Conservation (phyloP, 2,329 filamentous ascomycete genomes). For the Clonostachys chloroleuca region DNA sequence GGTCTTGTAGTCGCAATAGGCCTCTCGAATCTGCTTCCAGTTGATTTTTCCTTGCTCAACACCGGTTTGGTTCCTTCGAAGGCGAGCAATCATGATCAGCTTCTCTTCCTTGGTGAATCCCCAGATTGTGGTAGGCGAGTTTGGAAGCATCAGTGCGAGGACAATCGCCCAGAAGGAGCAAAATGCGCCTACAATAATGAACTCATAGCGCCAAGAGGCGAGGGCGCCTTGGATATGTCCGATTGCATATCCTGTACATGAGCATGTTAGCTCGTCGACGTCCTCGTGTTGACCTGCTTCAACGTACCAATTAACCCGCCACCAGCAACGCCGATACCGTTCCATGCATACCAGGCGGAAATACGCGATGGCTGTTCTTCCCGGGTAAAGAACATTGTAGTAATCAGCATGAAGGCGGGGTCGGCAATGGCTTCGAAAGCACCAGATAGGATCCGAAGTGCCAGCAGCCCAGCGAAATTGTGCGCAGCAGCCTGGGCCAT, state of each 20-base stretch:
- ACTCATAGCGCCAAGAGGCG: conserved; percentile 63
- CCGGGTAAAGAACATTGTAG: conserved; percentile 61
- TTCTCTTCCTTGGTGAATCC: conserved; percentile 45
- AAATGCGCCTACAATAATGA: conserved; percentile 57
- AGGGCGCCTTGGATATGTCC: conserved; percentile 53
- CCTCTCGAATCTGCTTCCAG: conserved; percentile 48
- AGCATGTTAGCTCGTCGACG: conserved; percentile 4
- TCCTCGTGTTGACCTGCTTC: too few species aligned
- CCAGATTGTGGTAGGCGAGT: conserved; percentile 49
- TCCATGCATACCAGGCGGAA: conserved; percentile 54
- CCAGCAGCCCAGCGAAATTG: conserved; percentile 51
- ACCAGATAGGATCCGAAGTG: conserved; percentile 55
- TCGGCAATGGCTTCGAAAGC: conserved; percentile 54
- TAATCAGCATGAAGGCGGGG: conserved; percentile 56
- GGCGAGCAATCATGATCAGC: conserved; percentile 47
- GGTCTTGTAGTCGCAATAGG: conserved; percentile 52
- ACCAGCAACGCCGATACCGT: conserved; percentile 54
- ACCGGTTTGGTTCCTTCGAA: conserved; percentile 54
- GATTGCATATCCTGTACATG: conserved; percentile 43
- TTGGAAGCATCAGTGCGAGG: conserved; percentile 51
- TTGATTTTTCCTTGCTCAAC: conserved; percentile 53
- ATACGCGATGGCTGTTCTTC: conserved; percentile 58
- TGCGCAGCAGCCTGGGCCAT: conserved; percentile 47
- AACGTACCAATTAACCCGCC: conserved; percentile 36
- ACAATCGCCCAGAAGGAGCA: conserved; percentile 56